Evolutionary conservation across 2,329 filamentous ascomycete species (phyloP).

Genomic region (Teratosphaeria destructans): DNA sequence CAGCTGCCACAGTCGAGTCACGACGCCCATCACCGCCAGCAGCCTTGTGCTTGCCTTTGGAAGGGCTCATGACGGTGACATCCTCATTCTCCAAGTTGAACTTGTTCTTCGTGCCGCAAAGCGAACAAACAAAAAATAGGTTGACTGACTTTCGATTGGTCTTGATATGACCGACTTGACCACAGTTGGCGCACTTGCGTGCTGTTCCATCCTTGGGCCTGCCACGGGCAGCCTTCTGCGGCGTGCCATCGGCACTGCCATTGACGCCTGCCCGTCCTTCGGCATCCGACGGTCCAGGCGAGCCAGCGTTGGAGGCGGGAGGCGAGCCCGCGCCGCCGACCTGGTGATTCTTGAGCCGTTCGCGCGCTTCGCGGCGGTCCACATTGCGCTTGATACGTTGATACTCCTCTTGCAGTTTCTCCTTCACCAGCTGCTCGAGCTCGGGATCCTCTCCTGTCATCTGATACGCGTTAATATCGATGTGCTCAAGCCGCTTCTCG

Average conservation of each 20-base stretch:
- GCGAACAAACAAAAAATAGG: constrained; percentile 13
- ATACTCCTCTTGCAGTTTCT: constrained; percentile 60
- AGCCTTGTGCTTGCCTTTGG: background rate
- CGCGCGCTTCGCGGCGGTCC: constrained; percentile 77
- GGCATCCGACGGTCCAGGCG: constrained; percentile 36
- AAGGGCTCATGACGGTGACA: background rate
- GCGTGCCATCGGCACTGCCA: constrained; percentile 12
- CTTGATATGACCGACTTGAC: constrained; percentile 94
- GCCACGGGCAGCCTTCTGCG: constrained; percentile 28
- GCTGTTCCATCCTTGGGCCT: constrained; percentile 55
- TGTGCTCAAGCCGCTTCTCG: constrained; percentile 58
- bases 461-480: constrained; percentile 50
- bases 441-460: constrained; percentile 55
- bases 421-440: constrained; percentile 48
- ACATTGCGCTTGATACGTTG: constrained; percentile 82
- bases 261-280: constrained; percentile 27
- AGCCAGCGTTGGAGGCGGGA: constrained; percentile 31
- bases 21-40: background rate
- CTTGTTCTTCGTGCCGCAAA: background rate
- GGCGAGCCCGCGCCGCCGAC: constrained; percentile 36
- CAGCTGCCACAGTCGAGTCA: background rate
- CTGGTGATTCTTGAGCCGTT: constrained; percentile 62
- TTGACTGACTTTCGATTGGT: constrained; percentile 87
- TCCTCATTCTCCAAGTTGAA: background rate
- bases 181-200: constrained; percentile 95